phyloP scores from a whole-genome alignment of 2,329 filamentous ascomycete genomes.

The Conoideocrella luteorostrata region DNA sequence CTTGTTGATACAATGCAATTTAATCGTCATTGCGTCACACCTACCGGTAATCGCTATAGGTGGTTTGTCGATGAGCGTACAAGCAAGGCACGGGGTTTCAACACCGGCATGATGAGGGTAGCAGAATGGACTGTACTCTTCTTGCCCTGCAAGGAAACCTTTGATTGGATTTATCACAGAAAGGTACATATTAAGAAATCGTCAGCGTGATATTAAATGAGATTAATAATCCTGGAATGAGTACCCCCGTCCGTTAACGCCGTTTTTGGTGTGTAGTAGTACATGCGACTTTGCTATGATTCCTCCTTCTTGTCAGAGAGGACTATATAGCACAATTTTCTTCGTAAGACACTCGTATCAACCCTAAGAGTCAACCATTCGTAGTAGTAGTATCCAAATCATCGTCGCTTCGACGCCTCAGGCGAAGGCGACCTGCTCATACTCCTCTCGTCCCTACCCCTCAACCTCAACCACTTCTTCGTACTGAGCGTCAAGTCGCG shows the following conservation, averaged over 20 bases:
- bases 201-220: conserved; percentile 5
- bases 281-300: too few species aligned
- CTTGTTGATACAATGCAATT: background rate
- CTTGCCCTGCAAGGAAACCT: too few species aligned
- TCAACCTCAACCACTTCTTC: conserved; percentile 90
- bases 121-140: too few species aligned
- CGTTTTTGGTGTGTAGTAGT: too few species aligned
- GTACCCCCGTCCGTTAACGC: conserved; percentile 19
- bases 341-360: too few species aligned
- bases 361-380: background rate
- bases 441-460: conserved; percentile 79
- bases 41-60: too few species aligned
- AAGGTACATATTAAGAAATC: conserved; percentile 9
- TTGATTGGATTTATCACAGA: conserved; percentile 7
- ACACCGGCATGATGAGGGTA: too few species aligned
- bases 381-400: background rate
- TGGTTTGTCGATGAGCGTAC: too few species aligned
- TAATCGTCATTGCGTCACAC: too few species aligned
- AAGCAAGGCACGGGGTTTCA: too few species aligned
- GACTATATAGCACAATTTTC: too few species aligned
- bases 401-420: conserved; percentile 67
- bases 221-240: conserved; percentile 12
- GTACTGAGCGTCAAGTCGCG: conserved; percentile 79
- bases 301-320: too few species aligned
- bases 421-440: conserved; percentile 78